Evolutionary conservation across 768 basidiomycete genomes (phyloP).

Genomic region (Suillus fuscotomentosus): DNA sequence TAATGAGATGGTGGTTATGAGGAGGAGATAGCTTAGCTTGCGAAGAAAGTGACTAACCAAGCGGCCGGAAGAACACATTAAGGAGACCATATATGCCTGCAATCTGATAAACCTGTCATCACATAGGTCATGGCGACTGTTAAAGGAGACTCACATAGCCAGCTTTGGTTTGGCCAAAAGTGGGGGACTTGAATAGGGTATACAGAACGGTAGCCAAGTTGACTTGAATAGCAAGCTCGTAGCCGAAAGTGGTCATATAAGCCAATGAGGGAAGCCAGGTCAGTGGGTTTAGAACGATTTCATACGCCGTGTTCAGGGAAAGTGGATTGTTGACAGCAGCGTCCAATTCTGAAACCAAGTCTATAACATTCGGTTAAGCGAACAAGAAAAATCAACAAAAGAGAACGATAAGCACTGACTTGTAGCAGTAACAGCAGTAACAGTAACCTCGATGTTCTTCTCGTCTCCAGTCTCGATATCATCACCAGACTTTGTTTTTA

Average conservation of each 20-base stretch:
- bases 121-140: constrained; percentile 15
- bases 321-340: constrained; percentile 45
- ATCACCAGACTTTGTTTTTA: constrained; percentile 19
- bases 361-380: constrained; percentile 5
- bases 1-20: neutral
- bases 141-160: constrained; percentile 44
- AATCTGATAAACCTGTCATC: constrained; percentile 14
- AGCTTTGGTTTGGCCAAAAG: constrained; percentile 48
- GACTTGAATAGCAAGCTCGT: constrained; percentile 56
- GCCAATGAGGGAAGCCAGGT: constrained; percentile 57
- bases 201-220: constrained; percentile 48
- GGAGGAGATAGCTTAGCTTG: neutral
- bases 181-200: constrained; percentile 33
- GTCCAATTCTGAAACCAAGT: constrained; percentile 36
- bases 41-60: constrained; percentile 22
- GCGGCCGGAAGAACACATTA: constrained; percentile 49
- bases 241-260: constrained; percentile 56
- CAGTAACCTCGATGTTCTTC: constrained; percentile 21
- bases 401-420: constrained; percentile 3
- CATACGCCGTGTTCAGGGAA: constrained; percentile 30
- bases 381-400: neutral
- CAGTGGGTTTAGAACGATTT: constrained; percentile 39
- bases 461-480: constrained; percentile 27
- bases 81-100: constrained; percentile 43
- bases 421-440: constrained; percentile 14